Conservation (phyloP, 2,329 filamentous ascomycete species). For the Colletotrichum spaethianum region DNA sequence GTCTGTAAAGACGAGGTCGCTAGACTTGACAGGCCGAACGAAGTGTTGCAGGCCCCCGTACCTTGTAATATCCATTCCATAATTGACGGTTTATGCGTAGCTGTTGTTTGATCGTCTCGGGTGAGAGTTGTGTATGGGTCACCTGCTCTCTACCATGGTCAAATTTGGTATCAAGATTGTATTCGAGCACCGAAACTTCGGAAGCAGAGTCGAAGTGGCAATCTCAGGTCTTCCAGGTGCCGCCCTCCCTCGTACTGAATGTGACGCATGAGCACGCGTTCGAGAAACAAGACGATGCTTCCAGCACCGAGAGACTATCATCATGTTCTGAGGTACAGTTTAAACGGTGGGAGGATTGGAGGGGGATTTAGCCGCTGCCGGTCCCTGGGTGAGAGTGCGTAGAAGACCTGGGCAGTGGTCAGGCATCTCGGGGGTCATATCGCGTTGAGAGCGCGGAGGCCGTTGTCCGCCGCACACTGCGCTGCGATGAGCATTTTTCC, state of each 20-base stretch:
- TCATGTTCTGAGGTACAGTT: neutral
- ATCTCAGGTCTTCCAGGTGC: too few relatives aligned
- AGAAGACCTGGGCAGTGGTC: slow-evolving; percentile 44
- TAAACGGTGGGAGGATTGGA: neutral
- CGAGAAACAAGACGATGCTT: slow-evolving; percentile 15
- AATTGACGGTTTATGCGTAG: slow-evolving; percentile 56
- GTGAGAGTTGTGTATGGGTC: slow-evolving; percentile 68
- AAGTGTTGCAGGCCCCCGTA: slow-evolving; percentile 63
- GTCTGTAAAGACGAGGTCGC: slow-evolving; percentile 71
- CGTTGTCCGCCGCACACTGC: slow-evolving; percentile 52
- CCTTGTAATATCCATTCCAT: slow-evolving; percentile 63
- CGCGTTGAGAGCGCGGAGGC: slow-evolving; percentile 52
- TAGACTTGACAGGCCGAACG: slow-evolving; percentile 66
- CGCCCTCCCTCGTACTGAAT: too few relatives aligned
- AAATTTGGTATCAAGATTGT: slow-evolving; percentile 55
- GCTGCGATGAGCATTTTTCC: neutral
- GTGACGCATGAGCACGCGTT: too few relatives aligned
- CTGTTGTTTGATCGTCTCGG: slow-evolving; percentile 64
- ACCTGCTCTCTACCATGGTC: slow-evolving; percentile 56
- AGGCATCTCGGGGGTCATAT: slow-evolving; percentile 50
- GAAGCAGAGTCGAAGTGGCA: too few relatives aligned
- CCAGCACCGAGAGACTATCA: neutral
- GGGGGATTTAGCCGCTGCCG: neutral
- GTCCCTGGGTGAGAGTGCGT: neutral
- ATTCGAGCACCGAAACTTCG: too few relatives aligned